phyloP scores from a whole-genome alignment of 129 eudicot species.

The Ambrosia trifida region DNA sequence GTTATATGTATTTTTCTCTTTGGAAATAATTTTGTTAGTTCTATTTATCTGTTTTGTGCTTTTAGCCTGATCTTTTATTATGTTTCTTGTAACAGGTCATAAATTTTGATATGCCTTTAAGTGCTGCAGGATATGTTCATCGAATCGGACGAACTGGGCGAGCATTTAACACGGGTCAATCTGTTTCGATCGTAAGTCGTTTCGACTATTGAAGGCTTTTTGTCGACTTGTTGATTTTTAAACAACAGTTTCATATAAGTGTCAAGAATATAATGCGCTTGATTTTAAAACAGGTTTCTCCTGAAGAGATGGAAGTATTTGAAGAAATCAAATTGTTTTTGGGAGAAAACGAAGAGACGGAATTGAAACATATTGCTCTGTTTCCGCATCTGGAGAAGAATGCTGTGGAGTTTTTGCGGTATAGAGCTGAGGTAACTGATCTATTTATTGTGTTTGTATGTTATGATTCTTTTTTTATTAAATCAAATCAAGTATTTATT shows the following conservation, averaged over 20 bases:
- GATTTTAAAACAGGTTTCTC: conserved; percentile 61
- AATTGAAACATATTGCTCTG: conserved; percentile 54
- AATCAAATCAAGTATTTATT: background rate
- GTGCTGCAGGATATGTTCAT: conserved; percentile 85
- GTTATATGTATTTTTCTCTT: background rate
- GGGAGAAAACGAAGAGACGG: conserved; percentile 58
- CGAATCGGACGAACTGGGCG: conserved; percentile 99
- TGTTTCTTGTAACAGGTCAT: conserved; percentile 56
- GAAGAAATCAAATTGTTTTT: conserved; percentile 71
- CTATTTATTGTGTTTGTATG: background rate
- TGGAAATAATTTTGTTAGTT: background rate
- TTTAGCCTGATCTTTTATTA: background rate
- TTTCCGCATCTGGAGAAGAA: conserved; percentile 80
- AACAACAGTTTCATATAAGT: background rate
- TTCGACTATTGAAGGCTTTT: conserved; percentile 16
- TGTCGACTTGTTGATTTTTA: background rate
- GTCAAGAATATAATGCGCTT: background rate
- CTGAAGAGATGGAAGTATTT: conserved; percentile 73
- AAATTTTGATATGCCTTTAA: conserved; percentile 91
- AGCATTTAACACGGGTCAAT: conserved; percentile 85
- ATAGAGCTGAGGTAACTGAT: conserved; percentile 83
- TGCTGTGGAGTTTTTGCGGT: conserved; percentile 91
- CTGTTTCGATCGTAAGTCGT: conserved; percentile 81
- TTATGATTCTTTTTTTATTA: background rate
- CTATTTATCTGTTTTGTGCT: background rate